phyloP scores from a whole-genome alignment of 345 rosid genomes.

The Eucalyptus microcorys region DNA sequence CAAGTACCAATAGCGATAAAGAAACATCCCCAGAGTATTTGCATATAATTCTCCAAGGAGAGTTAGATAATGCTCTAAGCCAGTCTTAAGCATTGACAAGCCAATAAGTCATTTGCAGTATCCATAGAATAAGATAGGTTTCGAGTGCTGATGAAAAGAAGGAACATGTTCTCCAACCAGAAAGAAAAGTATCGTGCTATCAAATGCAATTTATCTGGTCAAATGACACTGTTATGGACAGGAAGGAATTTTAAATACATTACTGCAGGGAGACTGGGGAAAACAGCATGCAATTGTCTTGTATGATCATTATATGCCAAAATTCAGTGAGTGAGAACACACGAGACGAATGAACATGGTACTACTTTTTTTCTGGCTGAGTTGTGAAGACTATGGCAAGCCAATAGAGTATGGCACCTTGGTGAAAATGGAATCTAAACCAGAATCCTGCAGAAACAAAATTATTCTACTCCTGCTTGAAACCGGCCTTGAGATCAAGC shows the following conservation, averaged over 20 bases:
- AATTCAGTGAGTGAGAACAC: background rate
- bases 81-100: background rate
- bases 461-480: background rate
- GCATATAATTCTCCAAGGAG: background rate
- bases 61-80: background rate
- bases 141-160: background rate
- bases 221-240: background rate
- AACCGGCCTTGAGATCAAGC: background rate
- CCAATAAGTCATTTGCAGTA: background rate
- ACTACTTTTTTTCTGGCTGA: background rate
- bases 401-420: background rate
- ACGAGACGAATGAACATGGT: background rate
- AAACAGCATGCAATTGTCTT: background rate
- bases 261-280: background rate
- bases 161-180: background rate
- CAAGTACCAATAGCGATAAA: background rate
- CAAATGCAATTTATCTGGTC: background rate
- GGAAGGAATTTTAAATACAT: background rate
- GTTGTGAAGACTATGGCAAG: background rate
- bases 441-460: background rate
- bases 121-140: background rate
- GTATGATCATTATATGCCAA: background rate
- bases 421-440: background rate
- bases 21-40: background rate
- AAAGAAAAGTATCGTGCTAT: background rate